Base-by-base conservation (phyloP, 1,139 yeast species). In the Lodderomyces margitis region DNA sequence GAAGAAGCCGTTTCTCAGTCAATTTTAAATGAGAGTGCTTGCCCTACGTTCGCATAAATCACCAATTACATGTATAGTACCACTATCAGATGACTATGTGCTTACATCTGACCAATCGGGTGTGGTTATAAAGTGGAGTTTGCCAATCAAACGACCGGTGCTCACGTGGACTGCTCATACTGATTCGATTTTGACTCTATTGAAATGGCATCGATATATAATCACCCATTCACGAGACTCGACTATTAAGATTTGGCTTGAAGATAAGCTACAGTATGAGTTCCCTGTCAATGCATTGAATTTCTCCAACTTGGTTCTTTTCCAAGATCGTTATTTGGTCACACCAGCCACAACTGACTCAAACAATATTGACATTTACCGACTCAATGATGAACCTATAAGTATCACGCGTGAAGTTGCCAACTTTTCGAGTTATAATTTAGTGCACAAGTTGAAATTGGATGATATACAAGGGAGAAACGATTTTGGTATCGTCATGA, bases 181-280 rank as follows among this genome's bases (percentile, higher is more conserved):
- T n/a, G 64, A 65, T 10, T 58, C 60, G n/a, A 58, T 80, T 2
- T 49, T 78, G 19, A 67, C 79, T 1, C 48, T 79, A 3, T 55
- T 61, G 39, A 71, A 69, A 43, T 49, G 74, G 3, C 48, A 65
- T 46, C 63, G 72, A 9, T 50, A 59, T 33, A 34, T 78, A 0
- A 43, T 80, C 23, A 75, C 81, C 1, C 86, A 81, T 51, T 77
- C 80, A 0, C 65, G 78, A 47, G 87, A 81, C 52, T 71, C 80
- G 1, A 59, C 62, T 14, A 55, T 78, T 7, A 69, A 68, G 38
- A 56, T 80, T 11, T 80, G 85, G 85, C 53, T 61, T 27, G 36
- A 33, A 38, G 36, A 28, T 11, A n/a, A 38, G 9, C 32, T 36
- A 32, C 12, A 27, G 10, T 43, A 53, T 11, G 46, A 48, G 24